Percentiles rank a stretch among this genome's conserved stretches.
Evolutionary conservation across 768 basidiomycete genomes (phyloP).

Genomic region (Boletus coccyginus): DNA sequence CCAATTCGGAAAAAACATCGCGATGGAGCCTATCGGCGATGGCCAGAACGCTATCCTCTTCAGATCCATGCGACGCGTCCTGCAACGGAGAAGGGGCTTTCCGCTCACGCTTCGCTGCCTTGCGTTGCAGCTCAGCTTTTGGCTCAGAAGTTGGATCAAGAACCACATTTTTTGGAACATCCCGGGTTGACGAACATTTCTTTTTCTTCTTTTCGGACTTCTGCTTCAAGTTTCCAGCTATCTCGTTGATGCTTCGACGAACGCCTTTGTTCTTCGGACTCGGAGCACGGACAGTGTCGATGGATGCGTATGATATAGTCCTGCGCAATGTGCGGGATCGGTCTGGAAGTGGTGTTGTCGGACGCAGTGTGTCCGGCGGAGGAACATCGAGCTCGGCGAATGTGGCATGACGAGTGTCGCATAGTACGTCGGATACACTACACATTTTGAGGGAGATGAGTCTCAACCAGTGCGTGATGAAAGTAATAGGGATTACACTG

Average conservation of each 20-base stretch:
- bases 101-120: neutral
- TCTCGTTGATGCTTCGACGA: conserved; percentile 15
- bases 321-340: conserved; percentile 12
- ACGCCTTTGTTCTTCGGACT: conserved; percentile 2
- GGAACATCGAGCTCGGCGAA: neutral
- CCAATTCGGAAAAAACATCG: neutral
- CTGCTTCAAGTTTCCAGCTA: conserved; percentile 3
- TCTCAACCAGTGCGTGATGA: neutral
- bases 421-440: neutral
- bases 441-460: neutral
- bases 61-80: neutral
- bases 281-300: conserved; percentile 17
- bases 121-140: neutral
- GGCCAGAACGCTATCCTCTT: neutral
- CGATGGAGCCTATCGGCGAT: conserved; percentile 4
- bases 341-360: conserved; percentile 3
- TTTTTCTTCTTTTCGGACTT: conserved; percentile 5
- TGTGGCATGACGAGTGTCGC: neutral
- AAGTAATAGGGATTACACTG: neutral
- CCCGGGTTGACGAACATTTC: neutral
- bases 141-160: neutral
- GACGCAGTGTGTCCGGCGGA: neutral
- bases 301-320: conserved; percentile 16
- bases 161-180: neutral
- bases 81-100: neutral